Evolutionary conservation across 805 yeast genomes (phyloP), one percentile per base, ranked within the genome.

Genomic region (Blastobotrys muscicola): DNA sequence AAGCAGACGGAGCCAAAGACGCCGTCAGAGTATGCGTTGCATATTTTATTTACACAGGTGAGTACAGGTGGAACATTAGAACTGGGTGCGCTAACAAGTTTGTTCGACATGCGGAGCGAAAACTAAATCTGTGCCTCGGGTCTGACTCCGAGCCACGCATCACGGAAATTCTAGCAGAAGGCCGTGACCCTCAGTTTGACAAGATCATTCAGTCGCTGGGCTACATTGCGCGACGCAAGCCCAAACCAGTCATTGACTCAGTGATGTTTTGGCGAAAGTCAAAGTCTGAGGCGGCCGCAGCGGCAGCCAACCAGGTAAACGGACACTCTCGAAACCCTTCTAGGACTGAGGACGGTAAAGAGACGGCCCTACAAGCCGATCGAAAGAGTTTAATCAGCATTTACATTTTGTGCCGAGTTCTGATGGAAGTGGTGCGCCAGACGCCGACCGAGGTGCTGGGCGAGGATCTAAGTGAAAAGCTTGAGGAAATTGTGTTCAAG

Each of bases 181-280:
- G 97, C 1, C 79, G 76, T 1, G 97, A 92, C 56, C 80, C 83
- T 0, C 76, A 74, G 14, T 90, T 92, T 58, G 98, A 92, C 62
- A 77, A 83, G 54, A 84, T 87, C 42, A 76, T 94, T 14, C 77
- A 78, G 11, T 83, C 96, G 0, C 66, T 92, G 44, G 98, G 98
- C 7, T 85, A 85, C 59, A 85, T 92, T 33, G 94, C 98, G 1
- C 73, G 86, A 45, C 72, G 81, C 20, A 85, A 86, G 51, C 97
- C 97, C 0, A 89, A 86, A 57, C 95, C 96, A 0, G 96, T 92
- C 1, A 87, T 94, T 30, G 99, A 92, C 61, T 86, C 95, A 5
- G 95, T 92, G 47, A 89, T 92, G 97, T 89, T 85, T 59, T 92
- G 99, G 99, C 74, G 97, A 47, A 85, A 90, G 59, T 78, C 90